Evolutionary conservation across 139 green algal species (phyloP).

Genomic region (Desmodesmus armatus): DNA sequence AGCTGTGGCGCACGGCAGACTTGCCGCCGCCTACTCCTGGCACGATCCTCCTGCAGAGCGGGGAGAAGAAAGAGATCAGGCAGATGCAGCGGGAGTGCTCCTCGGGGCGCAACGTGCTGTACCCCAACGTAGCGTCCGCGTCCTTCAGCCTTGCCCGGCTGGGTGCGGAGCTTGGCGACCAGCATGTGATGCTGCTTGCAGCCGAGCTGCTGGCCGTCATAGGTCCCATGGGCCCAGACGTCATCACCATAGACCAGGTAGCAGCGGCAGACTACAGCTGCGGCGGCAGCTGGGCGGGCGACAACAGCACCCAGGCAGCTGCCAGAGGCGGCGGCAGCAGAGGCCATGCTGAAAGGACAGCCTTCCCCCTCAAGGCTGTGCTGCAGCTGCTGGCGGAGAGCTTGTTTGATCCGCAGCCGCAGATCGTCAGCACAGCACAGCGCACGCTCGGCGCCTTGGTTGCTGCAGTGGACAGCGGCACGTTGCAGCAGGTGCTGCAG

Average conservation of each 20-base stretch:
- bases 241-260: slow-evolving; percentile 62
- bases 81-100: neutral
- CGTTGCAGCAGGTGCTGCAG: slow-evolving; percentile 1
- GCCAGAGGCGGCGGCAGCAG: neutral
- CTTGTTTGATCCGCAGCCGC: slow-evolving; percentile 59
- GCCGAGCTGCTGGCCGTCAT: slow-evolving; percentile 65
- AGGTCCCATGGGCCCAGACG: slow-evolving; percentile 57
- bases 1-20: neutral
- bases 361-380: neutral
- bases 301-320: neutral
- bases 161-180: slow-evolving; percentile 50
- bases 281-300: neutral
- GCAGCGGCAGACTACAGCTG: neutral
- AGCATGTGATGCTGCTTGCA: slow-evolving; percentile 49
- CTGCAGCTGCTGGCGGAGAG: slow-evolving; percentile 5
- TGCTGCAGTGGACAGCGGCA: slow-evolving; percentile 50
- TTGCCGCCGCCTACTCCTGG: neutral
- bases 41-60: neutral
- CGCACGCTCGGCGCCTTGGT: slow-evolving; percentile 43
- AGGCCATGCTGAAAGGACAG: neutral
- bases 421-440: slow-evolving; percentile 54
- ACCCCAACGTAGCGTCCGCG: slow-evolving; percentile 43
- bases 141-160: slow-evolving; percentile 62
- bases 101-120: neutral
- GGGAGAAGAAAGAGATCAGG: neutral